Evolutionary conservation across 805 yeast genomes (phyloP).

Genomic region (Myxozyma geophila): DNA sequence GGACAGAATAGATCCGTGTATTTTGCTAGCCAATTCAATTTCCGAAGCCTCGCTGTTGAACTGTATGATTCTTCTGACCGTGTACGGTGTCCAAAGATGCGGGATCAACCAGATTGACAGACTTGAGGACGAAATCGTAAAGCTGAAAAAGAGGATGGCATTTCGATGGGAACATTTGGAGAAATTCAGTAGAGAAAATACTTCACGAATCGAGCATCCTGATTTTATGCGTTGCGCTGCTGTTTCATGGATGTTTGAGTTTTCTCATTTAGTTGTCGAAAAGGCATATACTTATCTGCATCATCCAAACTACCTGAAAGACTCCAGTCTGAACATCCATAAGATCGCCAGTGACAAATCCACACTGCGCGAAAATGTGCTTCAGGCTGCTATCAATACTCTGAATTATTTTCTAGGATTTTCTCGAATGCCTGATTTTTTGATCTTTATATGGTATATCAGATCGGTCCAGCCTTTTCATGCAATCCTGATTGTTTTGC

Average conservation of each 20-base stretch:
- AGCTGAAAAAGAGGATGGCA: conserved; percentile 18
- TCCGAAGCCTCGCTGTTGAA: conserved; percentile 17
- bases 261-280: conserved; percentile 15
- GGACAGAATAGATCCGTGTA: conserved; percentile 15
- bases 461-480: conserved; percentile 26
- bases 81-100: conserved; percentile 19
- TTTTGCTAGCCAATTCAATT: conserved; percentile 16
- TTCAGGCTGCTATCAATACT: conserved; percentile 22
- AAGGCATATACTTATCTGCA: conserved; percentile 24
- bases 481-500: conserved; percentile 24
- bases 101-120: conserved; percentile 19
- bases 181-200: background rate
- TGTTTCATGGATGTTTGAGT: conserved; percentile 13
- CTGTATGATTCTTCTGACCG: conserved; percentile 22
- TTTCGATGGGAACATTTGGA: conserved; percentile 15
- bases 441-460: conserved; percentile 25
- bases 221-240: background rate
- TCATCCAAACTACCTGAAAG: conserved; percentile 22
- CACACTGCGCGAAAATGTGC: conserved; percentile 14
- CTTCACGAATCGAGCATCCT: background rate
- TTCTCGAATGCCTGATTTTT: conserved; percentile 19
- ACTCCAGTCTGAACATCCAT: background rate
- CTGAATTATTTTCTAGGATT: conserved; percentile 19
- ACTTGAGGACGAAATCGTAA: conserved; percentile 20
- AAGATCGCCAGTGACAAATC: background rate